Base-by-base conservation (phyloP, 2,329 filamentous ascomycete genomes). In the Rutstroemia sp. region DNA sequence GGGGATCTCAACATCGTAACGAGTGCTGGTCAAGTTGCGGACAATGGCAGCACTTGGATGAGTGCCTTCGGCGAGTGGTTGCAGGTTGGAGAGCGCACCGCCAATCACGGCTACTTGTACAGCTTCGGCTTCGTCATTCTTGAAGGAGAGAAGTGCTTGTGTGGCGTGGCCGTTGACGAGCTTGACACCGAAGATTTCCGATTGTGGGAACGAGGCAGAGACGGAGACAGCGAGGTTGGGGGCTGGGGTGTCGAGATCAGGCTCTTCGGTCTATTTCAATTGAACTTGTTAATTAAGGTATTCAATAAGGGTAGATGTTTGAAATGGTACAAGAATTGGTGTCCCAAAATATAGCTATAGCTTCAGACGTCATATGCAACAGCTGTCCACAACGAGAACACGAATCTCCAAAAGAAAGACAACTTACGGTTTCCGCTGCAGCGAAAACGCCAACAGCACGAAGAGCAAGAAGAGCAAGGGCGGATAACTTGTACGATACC, bases 151-250 rank as follows among this genome's bases (percentile, higher is more conserved):
- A 54, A 95, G 75, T 38, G 91, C 87, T 72, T 88, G 84, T 62
- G 91, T 96, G 44, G 90, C 83, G 63, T 87, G 86, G 69, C 91
- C 90, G 71, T 99, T 99, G 78, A 97, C 82, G 65, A 97, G 85
- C 82, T 95, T 96, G 66, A 97, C 85, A 67, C 92, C 94, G 66
- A 96, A 94, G 34, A 95, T 86, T 74, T 79, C 63, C 76, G 85
- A 71, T 69, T 86, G 77, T 74, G 82, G 75, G 77, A 84, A 81
- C 71, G 77, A 78, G 58, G 86, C 80, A 63, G 79, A 79, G 65
- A 86, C 74, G 54, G 85, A 81, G 71, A 88, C 84, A 61, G 83
- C 82, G 67, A 87, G 72, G 63, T 81, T 75, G 66, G 77, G 67
- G 18, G 58, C 53, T 54, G 65, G 62, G 34, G 34, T 60, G 23